A percentile compares a stretch with the other conserved stretches of the same genome.
Evolutionary conservation across 345 rosid genomes (phyloP).

Genomic region (Aquilaria sinensis): DNA sequence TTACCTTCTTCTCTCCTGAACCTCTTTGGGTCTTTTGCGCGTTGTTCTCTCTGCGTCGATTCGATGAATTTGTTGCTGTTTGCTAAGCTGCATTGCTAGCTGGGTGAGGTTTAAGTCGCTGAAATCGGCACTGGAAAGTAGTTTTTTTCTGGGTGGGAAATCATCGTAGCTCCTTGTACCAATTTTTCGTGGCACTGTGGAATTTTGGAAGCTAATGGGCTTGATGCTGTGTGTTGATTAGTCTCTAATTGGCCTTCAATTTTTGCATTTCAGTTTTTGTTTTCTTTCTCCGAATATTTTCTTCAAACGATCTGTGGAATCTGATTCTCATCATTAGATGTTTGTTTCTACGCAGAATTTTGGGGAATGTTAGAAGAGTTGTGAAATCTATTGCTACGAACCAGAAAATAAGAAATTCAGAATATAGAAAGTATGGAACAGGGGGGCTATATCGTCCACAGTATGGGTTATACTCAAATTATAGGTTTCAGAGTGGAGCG

Average conservation of each 20-base stretch:
- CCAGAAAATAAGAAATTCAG: constrained; percentile 19
- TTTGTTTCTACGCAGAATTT: constrained; percentile 37
- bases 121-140: not conserved
- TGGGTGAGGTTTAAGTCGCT: not conserved
- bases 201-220: not conserved
- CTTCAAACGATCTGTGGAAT: not conserved
- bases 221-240: constrained; percentile 3
- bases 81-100: not conserved
- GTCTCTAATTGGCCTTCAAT: too few relatives aligned
- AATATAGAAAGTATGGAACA: constrained; percentile 30
- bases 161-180: too few relatives aligned
- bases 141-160: not conserved
- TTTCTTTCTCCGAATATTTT: not conserved
- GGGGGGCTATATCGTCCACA: constrained; percentile 35
- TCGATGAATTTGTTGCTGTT: not conserved
- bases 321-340: not conserved
- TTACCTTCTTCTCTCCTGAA: not conserved
- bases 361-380: constrained; percentile 40
- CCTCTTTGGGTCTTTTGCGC: not conserved
- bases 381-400: constrained; percentile 22
- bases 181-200: not conserved
- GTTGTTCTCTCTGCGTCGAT: not conserved
- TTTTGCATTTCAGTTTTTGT: not conserved
- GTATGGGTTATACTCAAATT: constrained; percentile 27
- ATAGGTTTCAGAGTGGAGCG: constrained; percentile 25